Conservation (phyloP, 2,329 filamentous ascomycete species). For the Calonectria pauciramosa region DNA sequence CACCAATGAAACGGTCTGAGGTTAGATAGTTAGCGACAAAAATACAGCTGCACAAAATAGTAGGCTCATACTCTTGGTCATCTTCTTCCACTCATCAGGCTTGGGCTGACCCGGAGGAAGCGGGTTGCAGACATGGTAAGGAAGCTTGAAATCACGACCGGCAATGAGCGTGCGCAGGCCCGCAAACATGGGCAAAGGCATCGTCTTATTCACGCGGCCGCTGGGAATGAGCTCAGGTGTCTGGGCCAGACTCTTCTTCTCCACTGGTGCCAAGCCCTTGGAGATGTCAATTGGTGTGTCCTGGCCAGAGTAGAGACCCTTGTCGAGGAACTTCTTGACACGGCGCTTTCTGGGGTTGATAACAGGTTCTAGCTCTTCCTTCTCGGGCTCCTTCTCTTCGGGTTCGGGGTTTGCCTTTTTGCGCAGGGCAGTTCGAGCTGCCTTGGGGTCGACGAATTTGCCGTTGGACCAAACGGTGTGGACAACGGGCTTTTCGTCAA, state of each 20-base stretch:
- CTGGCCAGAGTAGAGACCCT: constrained; percentile 92
- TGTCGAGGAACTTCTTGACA: constrained; percentile 82
- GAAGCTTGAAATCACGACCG: constrained; percentile 87
- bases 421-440: constrained; percentile 53
- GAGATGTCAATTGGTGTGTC: constrained; percentile 63
- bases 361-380: constrained; percentile 55
- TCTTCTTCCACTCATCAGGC: constrained; percentile 92
- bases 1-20: constrained; percentile 89
- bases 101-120: constrained; percentile 89
- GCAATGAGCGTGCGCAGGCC: constrained; percentile 79
- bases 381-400: constrained; percentile 40
- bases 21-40: constrained; percentile 46
- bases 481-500: constrained; percentile 70
- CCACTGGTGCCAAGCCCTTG: constrained; percentile 62
- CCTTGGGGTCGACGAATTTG: constrained; percentile 67
- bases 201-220: constrained; percentile 65
- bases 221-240: constrained; percentile 62
- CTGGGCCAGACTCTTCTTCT: constrained; percentile 66
- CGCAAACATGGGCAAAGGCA: constrained; percentile 85
- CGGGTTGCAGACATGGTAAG: constrained; percentile 91
- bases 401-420: constrained; percentile 51
- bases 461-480: constrained; percentile 76
- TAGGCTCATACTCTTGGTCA: constrained; percentile 82
- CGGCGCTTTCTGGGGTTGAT: constrained; percentile 58
- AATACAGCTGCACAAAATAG: constrained; percentile 5